phyloP scores from a whole-genome alignment of 257 asterid genomes.

The Nicotiana knightiana region DNA sequence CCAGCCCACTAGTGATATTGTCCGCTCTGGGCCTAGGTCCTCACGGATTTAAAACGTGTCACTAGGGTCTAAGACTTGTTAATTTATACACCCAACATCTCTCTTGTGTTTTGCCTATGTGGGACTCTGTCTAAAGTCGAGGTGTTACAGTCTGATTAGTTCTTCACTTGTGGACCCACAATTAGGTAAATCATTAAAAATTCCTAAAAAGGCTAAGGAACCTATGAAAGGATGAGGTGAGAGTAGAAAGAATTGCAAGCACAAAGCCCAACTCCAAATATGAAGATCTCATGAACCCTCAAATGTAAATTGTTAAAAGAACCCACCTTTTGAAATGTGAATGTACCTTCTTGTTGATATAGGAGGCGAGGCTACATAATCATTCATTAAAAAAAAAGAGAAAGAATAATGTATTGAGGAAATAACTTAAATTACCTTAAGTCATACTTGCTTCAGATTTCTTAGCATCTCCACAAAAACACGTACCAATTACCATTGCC shows the following conservation, averaged over 20 bases:
- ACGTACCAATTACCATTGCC: background rate
- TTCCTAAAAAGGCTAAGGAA: background rate
- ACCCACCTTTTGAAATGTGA: background rate
- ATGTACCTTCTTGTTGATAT: background rate
- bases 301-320: background rate
- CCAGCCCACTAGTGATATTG: too few relatives aligned
- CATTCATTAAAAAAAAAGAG: background rate
- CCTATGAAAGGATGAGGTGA: background rate
- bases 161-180: background rate
- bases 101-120: too few relatives aligned
- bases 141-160: background rate
- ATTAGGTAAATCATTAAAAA: background rate
- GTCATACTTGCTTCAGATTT: background rate
- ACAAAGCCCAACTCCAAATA: background rate
- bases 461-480: background rate
- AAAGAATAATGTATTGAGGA: background rate
- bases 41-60: too few relatives aligned
- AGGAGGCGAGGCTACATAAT: background rate
- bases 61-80: too few relatives aligned
- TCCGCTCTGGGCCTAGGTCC: too few relatives aligned
- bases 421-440: background rate
- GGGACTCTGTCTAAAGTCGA: too few relatives aligned
- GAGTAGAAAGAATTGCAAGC: background rate
- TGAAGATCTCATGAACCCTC: background rate
- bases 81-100: too few relatives aligned